These are phyloP conservation scores for Phytophthora pini DNA, from an alignment of 352 stramenopile species.

Conservation along the genomic window DNA sequence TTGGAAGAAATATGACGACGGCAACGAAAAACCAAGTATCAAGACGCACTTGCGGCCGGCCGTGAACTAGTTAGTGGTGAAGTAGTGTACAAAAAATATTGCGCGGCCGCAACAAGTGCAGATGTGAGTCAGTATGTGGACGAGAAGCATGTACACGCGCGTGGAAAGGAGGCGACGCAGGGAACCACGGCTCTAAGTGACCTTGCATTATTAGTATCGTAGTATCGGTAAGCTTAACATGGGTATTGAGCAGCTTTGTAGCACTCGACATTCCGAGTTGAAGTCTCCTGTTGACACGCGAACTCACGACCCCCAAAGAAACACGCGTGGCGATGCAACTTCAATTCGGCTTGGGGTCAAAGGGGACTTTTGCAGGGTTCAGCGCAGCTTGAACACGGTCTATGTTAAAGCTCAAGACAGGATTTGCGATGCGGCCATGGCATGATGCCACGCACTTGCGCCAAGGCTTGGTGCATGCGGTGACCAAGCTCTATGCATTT, in stretches of 20 bases:
- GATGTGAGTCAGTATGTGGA: slow-evolving; percentile 35
- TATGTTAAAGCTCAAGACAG: background rate
- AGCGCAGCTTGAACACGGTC: background rate
- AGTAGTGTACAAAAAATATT: slow-evolving; percentile 43
- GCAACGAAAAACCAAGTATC: slow-evolving; percentile 7
- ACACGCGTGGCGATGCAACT: background rate
- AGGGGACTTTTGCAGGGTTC: background rate
- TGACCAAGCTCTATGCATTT: background rate
- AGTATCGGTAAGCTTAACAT: slow-evolving; percentile 34
- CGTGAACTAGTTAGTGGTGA: slow-evolving; percentile 34
- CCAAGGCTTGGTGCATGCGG: background rate
- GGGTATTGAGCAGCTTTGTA: slow-evolving; percentile 29
- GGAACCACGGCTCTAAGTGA: slow-evolving; percentile 13
- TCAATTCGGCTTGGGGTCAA: background rate
- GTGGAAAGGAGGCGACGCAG: slow-evolving; percentile 2
- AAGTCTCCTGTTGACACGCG: too few species aligned
- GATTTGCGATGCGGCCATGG: background rate
- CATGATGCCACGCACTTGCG: background rate
- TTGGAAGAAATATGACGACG: slow-evolving; percentile 33
- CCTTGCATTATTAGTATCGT: slow-evolving; percentile 33
- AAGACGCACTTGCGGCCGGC: slow-evolving; percentile 18
- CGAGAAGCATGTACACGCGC: slow-evolving; percentile 28
- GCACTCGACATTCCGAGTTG: too few species aligned
- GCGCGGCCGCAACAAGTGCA: slow-evolving; percentile 27
- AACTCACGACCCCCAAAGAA: slow-evolving; percentile 1